Evolutionary conservation across 352 stramenopile species (phyloP).

Genomic region (Phytophthora fragariaefolia): DNA sequence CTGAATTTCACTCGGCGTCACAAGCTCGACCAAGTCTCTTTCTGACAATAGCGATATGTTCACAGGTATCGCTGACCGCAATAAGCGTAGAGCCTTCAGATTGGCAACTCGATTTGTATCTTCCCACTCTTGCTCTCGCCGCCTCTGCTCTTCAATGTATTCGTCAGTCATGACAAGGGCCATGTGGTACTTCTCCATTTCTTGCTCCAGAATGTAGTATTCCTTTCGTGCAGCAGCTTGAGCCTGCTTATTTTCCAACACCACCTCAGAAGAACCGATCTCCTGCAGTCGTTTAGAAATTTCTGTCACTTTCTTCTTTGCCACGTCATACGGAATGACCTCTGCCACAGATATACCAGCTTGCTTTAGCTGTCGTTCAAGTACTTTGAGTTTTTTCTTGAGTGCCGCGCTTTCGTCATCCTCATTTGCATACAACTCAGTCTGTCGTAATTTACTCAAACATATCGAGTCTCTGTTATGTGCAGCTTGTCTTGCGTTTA

Average conservation of each 20-base stretch:
- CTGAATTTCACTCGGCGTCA: slow-evolving; percentile 64
- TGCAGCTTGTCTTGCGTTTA: slow-evolving; percentile 54
- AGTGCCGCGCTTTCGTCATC: slow-evolving; percentile 61
- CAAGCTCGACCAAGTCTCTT: slow-evolving; percentile 55
- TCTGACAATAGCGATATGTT: slow-evolving; percentile 84
- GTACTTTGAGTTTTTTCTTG: slow-evolving; percentile 72
- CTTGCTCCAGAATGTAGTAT: slow-evolving; percentile 89
- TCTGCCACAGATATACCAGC: slow-evolving; percentile 86
- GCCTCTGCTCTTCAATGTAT: slow-evolving; percentile 83
- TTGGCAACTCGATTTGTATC: slow-evolving; percentile 60
- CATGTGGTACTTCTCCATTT: slow-evolving; percentile 92
- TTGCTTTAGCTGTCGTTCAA: slow-evolving; percentile 77
- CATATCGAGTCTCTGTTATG: slow-evolving; percentile 68
- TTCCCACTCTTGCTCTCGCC: slow-evolving; percentile 80
- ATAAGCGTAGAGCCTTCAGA: slow-evolving; percentile 48
- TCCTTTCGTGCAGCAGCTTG: slow-evolving; percentile 71
- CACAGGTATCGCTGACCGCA: slow-evolving; percentile 85
- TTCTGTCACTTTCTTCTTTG: slow-evolving; percentile 74
- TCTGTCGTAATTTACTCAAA: slow-evolving; percentile 51
- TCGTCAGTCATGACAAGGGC: slow-evolving; percentile 91
- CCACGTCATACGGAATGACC: slow-evolving; percentile 89
- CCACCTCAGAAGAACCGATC: slow-evolving; percentile 80
- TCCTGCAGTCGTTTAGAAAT: slow-evolving; percentile 85
- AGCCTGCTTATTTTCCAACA: slow-evolving; percentile 51
- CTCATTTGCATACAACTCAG: slow-evolving; percentile 40